A percentile compares a stretch with the other conserved stretches of the same genome.
Conservation (phyloP, 257 asterid species). For the Datura wrightii region DNA sequence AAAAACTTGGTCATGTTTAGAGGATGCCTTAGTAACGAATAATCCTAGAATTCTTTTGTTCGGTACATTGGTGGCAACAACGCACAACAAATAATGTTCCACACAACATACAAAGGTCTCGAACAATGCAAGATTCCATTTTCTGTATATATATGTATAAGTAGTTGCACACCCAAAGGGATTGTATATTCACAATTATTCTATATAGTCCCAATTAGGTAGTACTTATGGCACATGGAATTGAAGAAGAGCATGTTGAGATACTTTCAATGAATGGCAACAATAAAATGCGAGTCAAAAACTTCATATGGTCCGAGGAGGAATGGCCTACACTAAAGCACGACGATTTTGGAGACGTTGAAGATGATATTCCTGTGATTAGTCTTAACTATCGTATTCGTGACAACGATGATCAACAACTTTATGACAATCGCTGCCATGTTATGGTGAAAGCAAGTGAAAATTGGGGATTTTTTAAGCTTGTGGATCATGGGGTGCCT, state of each 20-base stretch:
- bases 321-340: conserved; percentile 42
- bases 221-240: neutral
- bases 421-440: conserved; percentile 22
- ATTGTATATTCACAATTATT: neutral
- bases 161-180: neutral
- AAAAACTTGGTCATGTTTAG: neutral
- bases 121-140: conserved; percentile 27
- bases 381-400: conserved; percentile 26
- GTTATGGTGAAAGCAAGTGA: conserved; percentile 40
- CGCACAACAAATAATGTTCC: neutral
- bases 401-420: neutral
- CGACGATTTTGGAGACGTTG: conserved; percentile 24
- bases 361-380: conserved; percentile 38
- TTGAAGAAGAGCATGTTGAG: conserved; percentile 36
- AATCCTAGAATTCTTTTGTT: neutral
- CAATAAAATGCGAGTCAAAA: conserved; percentile 33
- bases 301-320: conserved; percentile 36
- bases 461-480: conserved; percentile 44
- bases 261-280: conserved; percentile 26
- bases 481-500: conserved; percentile 41
- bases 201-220: neutral
- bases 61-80: conserved; percentile 22
- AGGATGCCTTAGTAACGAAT: neutral
- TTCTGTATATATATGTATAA: neutral
- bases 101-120: neutral